A percentile compares a stretch with the other conserved stretches of the same genome.
These are phyloP conservation scores for Stipa capillata DNA, from an alignment of 176 grass and related monocot species.

Conservation along the genomic window DNA sequence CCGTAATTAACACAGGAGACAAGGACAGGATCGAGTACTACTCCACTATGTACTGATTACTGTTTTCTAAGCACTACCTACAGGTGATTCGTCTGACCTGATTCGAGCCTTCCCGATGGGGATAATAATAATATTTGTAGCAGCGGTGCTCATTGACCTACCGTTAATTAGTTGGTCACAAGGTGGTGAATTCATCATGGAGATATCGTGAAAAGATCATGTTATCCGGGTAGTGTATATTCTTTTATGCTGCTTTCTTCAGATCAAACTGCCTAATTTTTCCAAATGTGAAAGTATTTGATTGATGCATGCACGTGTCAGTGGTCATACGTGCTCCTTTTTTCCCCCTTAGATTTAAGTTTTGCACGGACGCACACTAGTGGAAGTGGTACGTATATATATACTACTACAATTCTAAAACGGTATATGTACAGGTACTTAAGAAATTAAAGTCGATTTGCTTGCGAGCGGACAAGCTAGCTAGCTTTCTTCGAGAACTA, in stretches of 20 bases:
- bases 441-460: not conserved
- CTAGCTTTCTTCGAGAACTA: not conserved
- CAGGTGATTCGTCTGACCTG: not conserved
- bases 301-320: not conserved
- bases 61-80: no score
- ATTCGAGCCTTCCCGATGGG: not conserved
- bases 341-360: no score
- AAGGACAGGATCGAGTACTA: no score
- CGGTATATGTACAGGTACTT: not conserved
- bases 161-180: not conserved
- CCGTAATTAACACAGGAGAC: not conserved
- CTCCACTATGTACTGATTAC: no score
- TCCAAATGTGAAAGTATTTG: not conserved
- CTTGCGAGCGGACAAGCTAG: not conserved
- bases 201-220: not conserved
- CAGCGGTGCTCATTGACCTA: not conserved
- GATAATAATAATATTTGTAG: not conserved
- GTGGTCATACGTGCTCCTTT: not conserved
- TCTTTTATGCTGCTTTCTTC: not conserved
- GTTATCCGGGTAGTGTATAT: not conserved
- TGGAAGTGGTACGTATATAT: not conserved
- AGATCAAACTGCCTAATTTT: not conserved
- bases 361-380: no score
- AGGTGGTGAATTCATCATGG: not conserved
- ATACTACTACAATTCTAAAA: not conserved